Evolutionary conservation across 345 rosid species (phyloP).

Genomic region (Barbarea vulgaris): DNA sequence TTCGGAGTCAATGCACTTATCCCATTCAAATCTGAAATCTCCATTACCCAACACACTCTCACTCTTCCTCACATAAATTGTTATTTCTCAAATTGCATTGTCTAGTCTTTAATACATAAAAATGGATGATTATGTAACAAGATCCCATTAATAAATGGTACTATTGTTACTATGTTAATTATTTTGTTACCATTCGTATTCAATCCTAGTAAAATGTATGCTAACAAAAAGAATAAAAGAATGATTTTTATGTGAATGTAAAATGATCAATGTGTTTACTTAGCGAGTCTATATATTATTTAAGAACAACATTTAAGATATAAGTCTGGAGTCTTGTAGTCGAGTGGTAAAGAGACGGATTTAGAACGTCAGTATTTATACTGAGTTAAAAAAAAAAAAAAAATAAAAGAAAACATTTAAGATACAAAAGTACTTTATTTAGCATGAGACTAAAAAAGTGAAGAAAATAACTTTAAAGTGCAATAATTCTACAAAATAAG

Average conservation of each 20-base stretch:
- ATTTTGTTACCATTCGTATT: neutral
- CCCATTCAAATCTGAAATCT: conserved; percentile 8
- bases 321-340: too few species aligned
- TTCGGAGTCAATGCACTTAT: conserved; percentile 36
- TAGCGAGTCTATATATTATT: too few species aligned
- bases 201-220: neutral
- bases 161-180: too few species aligned
- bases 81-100: conserved; percentile 19
- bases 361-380: too few species aligned
- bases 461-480: too few species aligned
- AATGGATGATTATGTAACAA: neutral
- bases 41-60: conserved; percentile 8
- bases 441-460: too few species aligned
- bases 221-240: too few species aligned
- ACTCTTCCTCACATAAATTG: conserved; percentile 17
- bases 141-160: too few species aligned
- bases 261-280: neutral
- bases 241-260: neutral
- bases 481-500: too few species aligned
- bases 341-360: too few species aligned
- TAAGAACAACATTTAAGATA: neutral
- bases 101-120: neutral
- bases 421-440: neutral
- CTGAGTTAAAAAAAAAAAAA: too few species aligned
- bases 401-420: too few species aligned